Base-by-base conservation (phyloP, 371 early-diverging fungal genomes). In the Chytridium lagenaria region DNA sequence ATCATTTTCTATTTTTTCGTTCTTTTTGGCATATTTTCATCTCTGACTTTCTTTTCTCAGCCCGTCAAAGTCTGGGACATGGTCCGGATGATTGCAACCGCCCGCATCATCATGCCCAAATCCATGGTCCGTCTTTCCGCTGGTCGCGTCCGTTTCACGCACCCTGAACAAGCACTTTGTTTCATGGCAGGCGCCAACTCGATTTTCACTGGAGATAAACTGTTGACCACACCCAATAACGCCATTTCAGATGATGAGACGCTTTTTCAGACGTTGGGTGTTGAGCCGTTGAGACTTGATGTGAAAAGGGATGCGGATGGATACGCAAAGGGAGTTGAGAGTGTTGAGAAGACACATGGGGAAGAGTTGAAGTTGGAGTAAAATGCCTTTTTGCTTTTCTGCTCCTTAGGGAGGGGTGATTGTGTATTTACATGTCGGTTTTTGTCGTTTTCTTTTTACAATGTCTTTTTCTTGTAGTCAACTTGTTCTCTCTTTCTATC, bases 141-240 rank as follows among this genome's bases (percentile, higher is more conserved):
- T 55, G 94, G 94, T 52, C 89, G 94, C 72, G 91, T 93, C 40
- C 86, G 90, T 2, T 92, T 93, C 85, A 84, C 88, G 5, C 84
- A 87, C 28, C 83, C 91, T 3, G 94, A 93, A 77, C 92, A 92
- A 71, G 90, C 92, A 30, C 71, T 93, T 73, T 93, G 93, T 82
- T 94, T 94, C 81, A 89, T 92, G 88, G 90, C 92, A 12, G 94
- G 94, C 71, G 94, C 94, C 70, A 94, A 94, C 85, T 91, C 91
- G 19, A 92, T 94, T 78, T 94, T 94, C 75, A 94, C 94, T 19
- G 94, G 94, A 69, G 93, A 94, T 74, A 92, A 91, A 80, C 82
- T 94, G 64, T 79, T 94, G 76, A 94, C 94, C n/a, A 94, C 94
- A 0, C 91, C 91, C 69, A 92, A 92, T 85, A 94, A 92, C 80